Evolutionary conservation across 805 yeast species (phyloP).

Genomic region (Candida koratica): DNA sequence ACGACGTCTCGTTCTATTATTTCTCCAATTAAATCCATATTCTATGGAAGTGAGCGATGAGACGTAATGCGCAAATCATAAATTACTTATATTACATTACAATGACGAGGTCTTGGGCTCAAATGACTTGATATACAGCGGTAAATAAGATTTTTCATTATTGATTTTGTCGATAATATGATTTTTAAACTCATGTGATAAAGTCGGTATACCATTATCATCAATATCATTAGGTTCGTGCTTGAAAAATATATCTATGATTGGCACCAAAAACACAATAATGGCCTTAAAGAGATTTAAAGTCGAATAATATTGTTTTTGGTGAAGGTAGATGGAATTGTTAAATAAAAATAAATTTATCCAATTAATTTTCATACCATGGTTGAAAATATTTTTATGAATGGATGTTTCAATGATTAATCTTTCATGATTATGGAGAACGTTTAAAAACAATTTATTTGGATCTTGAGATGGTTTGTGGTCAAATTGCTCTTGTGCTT

Average conservation of each 20-base stretch:
- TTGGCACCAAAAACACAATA: slow-evolving; percentile 19
- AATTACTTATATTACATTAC: too few relatives aligned
- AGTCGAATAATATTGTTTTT: slow-evolving; percentile 10
- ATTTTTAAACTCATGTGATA: slow-evolving; percentile 12
- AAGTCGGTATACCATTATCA: slow-evolving; percentile 3
- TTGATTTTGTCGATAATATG: slow-evolving; percentile 16
- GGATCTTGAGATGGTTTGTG: slow-evolving; percentile 5
- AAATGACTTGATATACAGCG: slow-evolving; percentile 17
- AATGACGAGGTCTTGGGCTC: too few relatives aligned
- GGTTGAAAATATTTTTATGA: slow-evolving; percentile 31
- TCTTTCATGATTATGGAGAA: slow-evolving; percentile 18
- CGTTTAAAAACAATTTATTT: slow-evolving; percentile 10
- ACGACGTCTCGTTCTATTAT: slow-evolving; percentile 59
- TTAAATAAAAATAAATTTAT: slow-evolving; percentile 25
- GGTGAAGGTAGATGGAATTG: slow-evolving; percentile 7
- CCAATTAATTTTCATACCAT: slow-evolving; percentile 36
- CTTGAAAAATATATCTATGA: slow-evolving; percentile 18
- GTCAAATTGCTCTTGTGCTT: slow-evolving; percentile 9
- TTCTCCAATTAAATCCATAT: slow-evolving; percentile 69
- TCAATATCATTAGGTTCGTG: neutral
- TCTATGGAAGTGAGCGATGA: neutral
- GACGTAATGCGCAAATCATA: neutral
- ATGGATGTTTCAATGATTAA: slow-evolving; percentile 33
- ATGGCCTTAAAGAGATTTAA: slow-evolving; percentile 16
- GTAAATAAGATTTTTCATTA: slow-evolving; percentile 16